phyloP scores from a whole-genome alignment of 2,329 filamentous ascomycete species.

The Trichoderma polysporum region DNA sequence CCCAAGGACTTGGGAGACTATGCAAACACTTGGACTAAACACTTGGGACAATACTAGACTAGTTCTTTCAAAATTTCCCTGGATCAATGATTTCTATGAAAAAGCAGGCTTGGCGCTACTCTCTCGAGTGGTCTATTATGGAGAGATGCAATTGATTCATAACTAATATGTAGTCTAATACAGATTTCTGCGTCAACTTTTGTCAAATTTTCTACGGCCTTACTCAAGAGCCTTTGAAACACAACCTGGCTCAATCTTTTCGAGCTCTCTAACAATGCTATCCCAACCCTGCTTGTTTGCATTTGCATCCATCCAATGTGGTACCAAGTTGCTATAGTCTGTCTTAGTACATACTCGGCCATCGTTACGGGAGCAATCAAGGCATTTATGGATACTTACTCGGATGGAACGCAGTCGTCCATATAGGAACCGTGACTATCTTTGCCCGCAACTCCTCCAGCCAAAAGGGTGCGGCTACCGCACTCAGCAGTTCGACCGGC shows the following conservation, averaged over 20 bases:
- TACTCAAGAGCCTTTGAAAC: neutral
- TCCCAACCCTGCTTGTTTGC: neutral
- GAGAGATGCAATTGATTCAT: neutral
- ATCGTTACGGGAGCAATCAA: neutral
- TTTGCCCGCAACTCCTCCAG: conserved; percentile 27
- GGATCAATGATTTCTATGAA: neutral
- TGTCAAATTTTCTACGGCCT: neutral
- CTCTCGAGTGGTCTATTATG: neutral
- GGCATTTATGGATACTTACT: conserved; percentile 25
- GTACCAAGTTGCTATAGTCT: neutral
- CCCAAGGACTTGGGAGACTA: neutral
- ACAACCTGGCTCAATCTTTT: neutral
- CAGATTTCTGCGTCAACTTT: neutral
- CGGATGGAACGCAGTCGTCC: conserved; percentile 21
- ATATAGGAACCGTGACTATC: conserved; percentile 32
- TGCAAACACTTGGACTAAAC: neutral
- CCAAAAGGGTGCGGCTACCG: conserved; percentile 32
- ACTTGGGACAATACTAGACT: neutral
- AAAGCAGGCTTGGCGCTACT: neutral
- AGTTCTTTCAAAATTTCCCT: neutral
- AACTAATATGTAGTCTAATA: neutral
- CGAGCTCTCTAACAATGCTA: neutral
- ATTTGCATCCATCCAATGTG: neutral
- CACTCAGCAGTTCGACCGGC: conserved; percentile 29
- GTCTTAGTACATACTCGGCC: neutral